Percentiles rank a stretch among this genome's conserved stretches.
These are phyloP conservation scores for Dryadomyces quercivorus DNA, from an alignment of 2,329 filamentous ascomycete species.

Conservation along the genomic window DNA sequence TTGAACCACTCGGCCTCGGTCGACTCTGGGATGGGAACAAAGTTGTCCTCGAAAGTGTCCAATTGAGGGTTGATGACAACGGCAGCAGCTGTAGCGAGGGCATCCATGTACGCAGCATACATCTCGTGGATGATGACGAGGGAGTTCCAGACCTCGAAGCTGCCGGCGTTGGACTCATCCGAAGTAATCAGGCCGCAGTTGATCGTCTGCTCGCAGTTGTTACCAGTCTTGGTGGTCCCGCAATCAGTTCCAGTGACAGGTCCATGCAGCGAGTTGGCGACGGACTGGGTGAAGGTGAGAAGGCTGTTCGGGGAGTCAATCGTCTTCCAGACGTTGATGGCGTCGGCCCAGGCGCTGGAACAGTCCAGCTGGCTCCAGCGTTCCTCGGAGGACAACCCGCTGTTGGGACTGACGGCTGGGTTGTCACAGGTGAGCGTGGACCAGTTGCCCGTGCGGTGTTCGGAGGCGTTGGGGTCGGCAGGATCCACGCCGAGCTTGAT, in stretches of 20 bases:
- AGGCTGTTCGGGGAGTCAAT: no score
- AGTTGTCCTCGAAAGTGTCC: slow-evolving; percentile 2
- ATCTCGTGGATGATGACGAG: slow-evolving; percentile 8
- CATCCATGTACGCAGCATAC: background rate
- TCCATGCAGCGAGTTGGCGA: no score
- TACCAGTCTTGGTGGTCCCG: slow-evolving; percentile 7
- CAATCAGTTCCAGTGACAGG: slow-evolving; percentile 3
- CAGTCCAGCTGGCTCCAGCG: no score
- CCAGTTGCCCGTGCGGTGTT: no score
- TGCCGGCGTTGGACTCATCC: slow-evolving; percentile 7
- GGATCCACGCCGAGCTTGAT: background rate
- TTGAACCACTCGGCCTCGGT: background rate
- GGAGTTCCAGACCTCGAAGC: slow-evolving; percentile 12
- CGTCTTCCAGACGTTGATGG: no score
- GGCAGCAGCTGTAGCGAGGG: slow-evolving; percentile 10
- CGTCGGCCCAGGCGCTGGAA: no score
- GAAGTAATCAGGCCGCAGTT: background rate
- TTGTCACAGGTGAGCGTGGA: no score
- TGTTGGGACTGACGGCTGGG: no score
- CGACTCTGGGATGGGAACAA: slow-evolving; percentile 2
- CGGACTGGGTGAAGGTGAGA: no score
- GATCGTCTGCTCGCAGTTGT: background rate
- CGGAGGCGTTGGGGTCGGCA: no score
- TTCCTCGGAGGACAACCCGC: no score
- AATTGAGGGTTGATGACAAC: slow-evolving; percentile 5